These are phyloP conservation scores for Fusarium irregulare DNA, from an alignment of 2,329 filamentous ascomycete genomes.

Conservation along the genomic window DNA sequence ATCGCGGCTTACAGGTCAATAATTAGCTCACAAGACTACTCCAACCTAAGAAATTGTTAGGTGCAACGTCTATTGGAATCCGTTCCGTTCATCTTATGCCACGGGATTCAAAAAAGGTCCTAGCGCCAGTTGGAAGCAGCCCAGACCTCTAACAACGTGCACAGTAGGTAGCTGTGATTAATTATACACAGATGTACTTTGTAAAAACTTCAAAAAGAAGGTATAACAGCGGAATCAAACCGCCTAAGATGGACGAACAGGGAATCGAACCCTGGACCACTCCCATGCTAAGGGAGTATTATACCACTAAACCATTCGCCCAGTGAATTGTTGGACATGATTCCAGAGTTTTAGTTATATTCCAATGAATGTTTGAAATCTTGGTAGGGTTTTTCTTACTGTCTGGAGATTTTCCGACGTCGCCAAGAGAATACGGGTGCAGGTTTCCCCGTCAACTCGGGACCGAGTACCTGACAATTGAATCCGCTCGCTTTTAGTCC, in stretches of 20 bases:
- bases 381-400: not conserved
- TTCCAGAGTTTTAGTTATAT: rapidly evolving
- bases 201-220: not conserved
- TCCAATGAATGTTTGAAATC: no score
- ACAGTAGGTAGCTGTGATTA: no score
- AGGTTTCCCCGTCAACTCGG: not conserved
- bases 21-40: not conserved
- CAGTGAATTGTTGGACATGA: not conserved
- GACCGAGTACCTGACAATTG: not conserved
- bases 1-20: not conserved
- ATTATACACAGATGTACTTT: no score
- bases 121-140: not conserved
- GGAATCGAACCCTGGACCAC: conserved; percentile 34
- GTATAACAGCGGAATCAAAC: not conserved
- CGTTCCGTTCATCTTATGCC: not conserved
- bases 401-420: not conserved
- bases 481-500: not conserved
- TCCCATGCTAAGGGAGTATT: conserved; percentile 34
- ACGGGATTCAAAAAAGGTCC: not conserved
- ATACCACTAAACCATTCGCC: conserved; percentile 35
- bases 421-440: no score
- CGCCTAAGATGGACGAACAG: conserved; percentile 13
- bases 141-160: no score
- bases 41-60: not conserved
- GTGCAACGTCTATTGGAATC: not conserved